Evolutionary conservation across 495 filamentous ascomycete species (phyloP).

Genomic region (Neurospora pannonica): DNA sequence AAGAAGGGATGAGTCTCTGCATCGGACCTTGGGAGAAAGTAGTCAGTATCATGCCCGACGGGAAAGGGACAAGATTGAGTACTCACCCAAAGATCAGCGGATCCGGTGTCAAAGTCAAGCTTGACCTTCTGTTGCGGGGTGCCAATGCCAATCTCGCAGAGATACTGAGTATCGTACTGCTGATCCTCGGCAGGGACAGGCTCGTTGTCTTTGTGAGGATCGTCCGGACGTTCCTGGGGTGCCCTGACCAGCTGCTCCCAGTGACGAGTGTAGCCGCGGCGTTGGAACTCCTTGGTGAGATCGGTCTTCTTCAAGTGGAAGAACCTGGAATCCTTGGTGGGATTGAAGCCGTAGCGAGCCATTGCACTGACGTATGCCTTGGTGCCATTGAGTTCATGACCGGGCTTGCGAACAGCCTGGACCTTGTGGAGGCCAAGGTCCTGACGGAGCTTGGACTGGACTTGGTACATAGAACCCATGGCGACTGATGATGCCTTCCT

Average conservation of each 20-base stretch:
- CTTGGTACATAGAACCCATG: constrained; percentile 25
- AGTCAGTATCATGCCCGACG: neutral
- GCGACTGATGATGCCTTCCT: constrained; percentile 2
- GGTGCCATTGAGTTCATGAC: constrained; percentile 54
- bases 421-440: constrained; percentile 40
- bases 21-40: constrained; percentile 46
- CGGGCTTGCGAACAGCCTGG: constrained; percentile 44
- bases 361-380: constrained; percentile 66
- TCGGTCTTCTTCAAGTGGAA: constrained; percentile 34
- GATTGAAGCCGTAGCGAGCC: constrained; percentile 60
- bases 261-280: constrained; percentile 30
- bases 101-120: constrained; percentile 71
- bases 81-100: constrained; percentile 68
- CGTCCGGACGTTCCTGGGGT: neutral
- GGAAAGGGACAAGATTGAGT: neutral
- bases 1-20: constrained; percentile 40
- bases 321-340: constrained; percentile 49
- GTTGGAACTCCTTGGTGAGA: neutral
- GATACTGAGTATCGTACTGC: constrained; percentile 64
- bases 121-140: constrained; percentile 56
- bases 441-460: constrained; percentile 24
- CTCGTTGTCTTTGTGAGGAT: neutral
- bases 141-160: constrained; percentile 58
- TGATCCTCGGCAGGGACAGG: constrained; percentile 57
- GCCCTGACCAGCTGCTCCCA: constrained; percentile 38